These are phyloP conservation scores for Actinomucor elegans DNA, from an alignment of 371 early-diverging fungal genomes.

Conservation along the genomic window DNA sequence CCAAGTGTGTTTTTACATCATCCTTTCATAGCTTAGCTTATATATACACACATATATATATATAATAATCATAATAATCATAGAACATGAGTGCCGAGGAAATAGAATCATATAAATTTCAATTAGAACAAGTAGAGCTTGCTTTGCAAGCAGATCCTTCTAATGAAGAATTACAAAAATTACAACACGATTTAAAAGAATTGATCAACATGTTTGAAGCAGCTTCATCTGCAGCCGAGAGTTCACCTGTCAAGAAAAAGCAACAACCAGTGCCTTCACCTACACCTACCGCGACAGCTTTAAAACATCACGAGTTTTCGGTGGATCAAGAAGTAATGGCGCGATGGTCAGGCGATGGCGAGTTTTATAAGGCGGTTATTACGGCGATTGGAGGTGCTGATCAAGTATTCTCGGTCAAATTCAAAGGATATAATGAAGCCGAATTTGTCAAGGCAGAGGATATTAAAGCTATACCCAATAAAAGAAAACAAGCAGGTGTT, in stretches of 20 bases:
- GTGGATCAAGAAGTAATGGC: slow-evolving; percentile 70
- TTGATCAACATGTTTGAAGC: slow-evolving; percentile 64
- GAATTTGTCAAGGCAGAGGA: slow-evolving; percentile 63
- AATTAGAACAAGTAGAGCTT: slow-evolving; percentile 74
- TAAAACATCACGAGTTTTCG: slow-evolving; percentile 35
- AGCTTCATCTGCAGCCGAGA: slow-evolving; percentile 19
- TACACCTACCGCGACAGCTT: slow-evolving; percentile 17
- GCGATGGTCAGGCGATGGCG: slow-evolving; percentile 65
- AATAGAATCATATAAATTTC: slow-evolving; percentile 64
- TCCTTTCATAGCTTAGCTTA: too few species aligned
- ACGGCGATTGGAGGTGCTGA: slow-evolving; percentile 64
- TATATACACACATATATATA: too few species aligned
- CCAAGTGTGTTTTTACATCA: too few species aligned
- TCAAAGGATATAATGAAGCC: slow-evolving; percentile 55
- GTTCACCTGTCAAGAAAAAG: slow-evolving; percentile 17
- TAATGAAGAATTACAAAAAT: slow-evolving; percentile 69
- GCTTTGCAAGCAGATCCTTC: slow-evolving; percentile 67
- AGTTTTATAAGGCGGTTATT: slow-evolving; percentile 74
- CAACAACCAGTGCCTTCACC: not conserved
- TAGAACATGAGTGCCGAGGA: slow-evolving; percentile 51
- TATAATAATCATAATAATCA: too few species aligned
- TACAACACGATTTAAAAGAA: slow-evolving; percentile 69
- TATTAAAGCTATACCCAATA: slow-evolving; percentile 46
- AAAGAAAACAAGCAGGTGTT: slow-evolving; percentile 41
- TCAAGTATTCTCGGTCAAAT: slow-evolving; percentile 70